Conservation (phyloP, 352 stramenopile species). For the Pythium guiyangense region DNA sequence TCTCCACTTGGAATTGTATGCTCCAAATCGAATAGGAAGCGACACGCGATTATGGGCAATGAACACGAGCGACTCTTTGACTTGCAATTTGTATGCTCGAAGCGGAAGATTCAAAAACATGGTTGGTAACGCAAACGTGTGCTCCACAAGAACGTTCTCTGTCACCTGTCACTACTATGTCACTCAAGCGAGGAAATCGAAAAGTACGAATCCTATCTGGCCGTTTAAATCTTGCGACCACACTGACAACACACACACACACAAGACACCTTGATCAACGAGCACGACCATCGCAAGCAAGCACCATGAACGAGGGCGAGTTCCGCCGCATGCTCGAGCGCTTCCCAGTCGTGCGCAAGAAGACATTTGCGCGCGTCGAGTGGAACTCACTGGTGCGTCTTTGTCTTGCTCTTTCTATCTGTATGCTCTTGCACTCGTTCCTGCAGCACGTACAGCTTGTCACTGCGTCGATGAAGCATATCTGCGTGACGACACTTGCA, state of each 20-base stretch:
- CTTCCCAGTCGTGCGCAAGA: constrained; percentile 77
- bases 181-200: background rate
- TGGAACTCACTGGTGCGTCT: constrained; percentile 67
- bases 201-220: background rate
- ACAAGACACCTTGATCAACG: too few relatives aligned
- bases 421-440: too few relatives aligned
- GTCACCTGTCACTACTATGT: background rate
- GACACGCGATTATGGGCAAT: too few relatives aligned
- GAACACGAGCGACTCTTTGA: background rate
- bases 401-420: background rate
- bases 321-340: constrained; percentile 64
- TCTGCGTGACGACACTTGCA: background rate
- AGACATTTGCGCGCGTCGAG: constrained; percentile 71
- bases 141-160: background rate
- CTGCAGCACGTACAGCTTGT: background rate
- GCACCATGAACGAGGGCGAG: constrained; percentile 62
- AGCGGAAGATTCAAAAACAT: background rate
- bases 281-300: too few relatives aligned
- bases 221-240: too few relatives aligned
- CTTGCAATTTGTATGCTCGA: background rate
- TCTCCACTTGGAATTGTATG: too few relatives aligned
- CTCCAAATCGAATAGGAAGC: too few relatives aligned
- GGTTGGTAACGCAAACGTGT: background rate
- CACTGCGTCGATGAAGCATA: background rate
- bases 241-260: too few relatives aligned